Percentiles rank a stretch among this genome's conserved stretches.
These are phyloP conservation scores for Mariannaea elegans DNA, from an alignment of 2,329 filamentous ascomycete genomes.

Conservation along the genomic window DNA sequence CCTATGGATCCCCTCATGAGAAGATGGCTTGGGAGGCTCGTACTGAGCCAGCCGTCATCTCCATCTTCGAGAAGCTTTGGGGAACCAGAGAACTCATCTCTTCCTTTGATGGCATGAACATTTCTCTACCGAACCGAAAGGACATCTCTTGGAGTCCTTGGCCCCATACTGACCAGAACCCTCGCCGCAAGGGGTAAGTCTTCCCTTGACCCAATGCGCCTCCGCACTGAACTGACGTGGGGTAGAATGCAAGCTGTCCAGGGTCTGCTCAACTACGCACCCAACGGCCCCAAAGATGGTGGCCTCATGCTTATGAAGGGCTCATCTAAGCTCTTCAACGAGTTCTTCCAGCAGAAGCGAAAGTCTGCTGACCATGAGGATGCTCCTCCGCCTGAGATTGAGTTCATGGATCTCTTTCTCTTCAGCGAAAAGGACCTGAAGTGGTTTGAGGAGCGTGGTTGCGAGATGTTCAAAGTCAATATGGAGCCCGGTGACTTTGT, in stretches of 20 bases:
- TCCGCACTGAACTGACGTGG: background rate
- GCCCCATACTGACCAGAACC: constrained; percentile 36
- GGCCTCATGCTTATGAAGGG: constrained; percentile 45
- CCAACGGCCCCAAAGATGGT: constrained; percentile 46
- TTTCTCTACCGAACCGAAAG: constrained; percentile 53
- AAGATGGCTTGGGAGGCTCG: constrained; percentile 59
- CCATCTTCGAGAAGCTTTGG: constrained; percentile 56
- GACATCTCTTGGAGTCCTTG: constrained; percentile 41
- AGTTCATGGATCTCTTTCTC: constrained; percentile 45
- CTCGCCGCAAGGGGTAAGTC: constrained; percentile 43
- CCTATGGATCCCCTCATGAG: constrained; percentile 58
- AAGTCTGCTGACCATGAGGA: constrained; percentile 43
- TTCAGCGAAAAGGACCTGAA: constrained; percentile 45
- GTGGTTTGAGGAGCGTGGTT: constrained; percentile 47
- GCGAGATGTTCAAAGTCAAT: constrained; percentile 47
- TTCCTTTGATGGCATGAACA: constrained; percentile 50
- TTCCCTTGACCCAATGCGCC: background rate
- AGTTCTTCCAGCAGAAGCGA: constrained; percentile 47
- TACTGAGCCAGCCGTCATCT: constrained; percentile 56
- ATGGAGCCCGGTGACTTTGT: constrained; percentile 55
- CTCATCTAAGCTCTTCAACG: constrained; percentile 40
- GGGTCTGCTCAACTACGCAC: constrained; percentile 56
- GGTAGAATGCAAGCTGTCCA: constrained; percentile 56
- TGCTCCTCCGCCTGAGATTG: constrained; percentile 46
- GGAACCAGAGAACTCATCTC: constrained; percentile 56